phyloP scores from a whole-genome alignment of 2,329 filamentous ascomycete species.

The Xylariales sp. region DNA sequence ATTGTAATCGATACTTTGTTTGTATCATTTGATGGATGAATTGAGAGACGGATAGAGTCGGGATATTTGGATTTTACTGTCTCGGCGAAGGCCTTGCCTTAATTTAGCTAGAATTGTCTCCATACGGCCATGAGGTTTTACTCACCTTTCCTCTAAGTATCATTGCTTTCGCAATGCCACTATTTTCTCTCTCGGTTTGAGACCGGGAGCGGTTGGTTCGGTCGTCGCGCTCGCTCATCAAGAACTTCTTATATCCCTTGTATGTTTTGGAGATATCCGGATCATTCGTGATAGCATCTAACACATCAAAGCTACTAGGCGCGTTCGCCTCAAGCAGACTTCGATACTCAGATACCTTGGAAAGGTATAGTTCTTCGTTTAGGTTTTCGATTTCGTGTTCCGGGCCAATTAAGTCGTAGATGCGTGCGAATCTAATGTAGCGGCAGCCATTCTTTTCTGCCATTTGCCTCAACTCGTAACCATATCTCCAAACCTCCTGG shows the following conservation, averaged over 20 bases:
- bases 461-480: conserved; percentile 29
- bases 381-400: conserved; percentile 26
- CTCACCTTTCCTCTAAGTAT: conserved; percentile 37
- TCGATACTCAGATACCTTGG: conserved; percentile 27
- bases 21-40: conserved; percentile 35
- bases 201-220: conserved; percentile 30
- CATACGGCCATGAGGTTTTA: neutral
- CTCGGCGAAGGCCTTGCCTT: conserved; percentile 33
- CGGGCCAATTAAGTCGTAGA: conserved; percentile 32
- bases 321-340: conserved; percentile 27
- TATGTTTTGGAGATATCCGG: conserved; percentile 32
- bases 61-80: conserved; percentile 30
- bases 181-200: conserved; percentile 35
- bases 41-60: conserved; percentile 34
- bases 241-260: conserved; percentile 38
- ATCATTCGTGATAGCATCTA: conserved; percentile 33
- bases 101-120: neutral
- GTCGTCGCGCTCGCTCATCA: conserved; percentile 34
- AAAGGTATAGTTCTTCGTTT: conserved; percentile 29
- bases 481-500: conserved; percentile 36
- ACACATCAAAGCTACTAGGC: conserved; percentile 31
- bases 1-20: conserved; percentile 35
- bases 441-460: conserved; percentile 31
- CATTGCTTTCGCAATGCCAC: conserved; percentile 36
- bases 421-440: conserved; percentile 34